Conservation (phyloP, 352 stramenopile genomes). For the Blastocystis sp. region DNA sequence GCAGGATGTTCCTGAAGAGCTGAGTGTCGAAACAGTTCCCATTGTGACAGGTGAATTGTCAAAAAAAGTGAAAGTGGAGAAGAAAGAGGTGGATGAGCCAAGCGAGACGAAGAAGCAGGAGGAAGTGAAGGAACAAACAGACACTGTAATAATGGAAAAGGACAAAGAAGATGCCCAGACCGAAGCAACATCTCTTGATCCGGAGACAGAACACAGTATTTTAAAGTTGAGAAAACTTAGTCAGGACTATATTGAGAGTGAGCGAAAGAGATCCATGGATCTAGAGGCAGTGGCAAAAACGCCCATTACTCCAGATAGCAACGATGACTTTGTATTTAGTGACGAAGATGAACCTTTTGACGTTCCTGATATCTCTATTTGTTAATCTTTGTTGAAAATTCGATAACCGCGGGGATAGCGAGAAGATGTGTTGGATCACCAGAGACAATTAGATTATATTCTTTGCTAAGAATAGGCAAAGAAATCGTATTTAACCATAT, state of each 20-base stretch:
- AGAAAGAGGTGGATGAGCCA: background rate
- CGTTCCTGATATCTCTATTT: conserved; percentile 35
- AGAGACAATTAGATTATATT: background rate
- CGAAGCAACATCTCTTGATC: background rate
- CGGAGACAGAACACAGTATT: background rate
- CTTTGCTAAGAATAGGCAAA: background rate
- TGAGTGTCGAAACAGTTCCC: background rate
- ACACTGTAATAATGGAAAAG: background rate
- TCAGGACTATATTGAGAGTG: conserved; percentile 24
- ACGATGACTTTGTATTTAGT: conserved; percentile 32
- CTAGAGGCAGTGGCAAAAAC: background rate
- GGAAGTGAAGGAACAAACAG: background rate
- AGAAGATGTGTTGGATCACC: background rate
- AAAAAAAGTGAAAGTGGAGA: background rate
- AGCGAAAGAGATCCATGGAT: conserved; percentile 30
- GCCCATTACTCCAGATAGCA: background rate
- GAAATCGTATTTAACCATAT: background rate
- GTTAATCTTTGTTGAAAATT: background rate
- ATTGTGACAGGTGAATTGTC: background rate
- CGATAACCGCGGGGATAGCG: background rate
- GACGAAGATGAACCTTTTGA: conserved; percentile 52
- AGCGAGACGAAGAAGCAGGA: background rate
- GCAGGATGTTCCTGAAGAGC: background rate
- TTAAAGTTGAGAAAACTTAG: conserved; percentile 20
- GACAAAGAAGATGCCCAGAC: background rate